phyloP scores from a whole-genome alignment of 2,329 filamentous ascomycete genomes.

The Hypoxylon sp. region DNA sequence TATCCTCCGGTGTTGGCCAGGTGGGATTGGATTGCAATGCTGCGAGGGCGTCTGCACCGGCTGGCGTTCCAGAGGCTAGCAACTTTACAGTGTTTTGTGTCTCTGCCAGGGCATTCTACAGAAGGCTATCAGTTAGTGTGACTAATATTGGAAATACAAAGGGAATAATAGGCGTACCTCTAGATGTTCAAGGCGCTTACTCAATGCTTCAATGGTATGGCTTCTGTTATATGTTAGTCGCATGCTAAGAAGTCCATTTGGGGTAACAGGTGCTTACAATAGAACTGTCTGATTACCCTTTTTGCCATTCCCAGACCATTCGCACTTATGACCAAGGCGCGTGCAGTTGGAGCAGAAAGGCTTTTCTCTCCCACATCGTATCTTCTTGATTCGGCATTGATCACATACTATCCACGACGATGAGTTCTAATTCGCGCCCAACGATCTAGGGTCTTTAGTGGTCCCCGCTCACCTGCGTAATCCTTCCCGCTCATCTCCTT shows the following conservation, averaged over 20 bases:
- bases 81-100: slow-evolving; percentile 30
- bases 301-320: slow-evolving; percentile 37
- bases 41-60: not conserved
- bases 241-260: not conserved
- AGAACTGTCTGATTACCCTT: slow-evolving; percentile 33
- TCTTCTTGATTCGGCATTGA: slow-evolving; percentile 37
- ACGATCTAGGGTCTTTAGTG: slow-evolving; percentile 9
- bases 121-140: not conserved
- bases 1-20: slow-evolving; percentile 31
- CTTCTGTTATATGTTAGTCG: slow-evolving; percentile 23
- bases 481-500: slow-evolving; percentile 33
- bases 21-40: slow-evolving; percentile 6
- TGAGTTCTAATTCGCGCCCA: slow-evolving; percentile 11
- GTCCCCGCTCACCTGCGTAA: slow-evolving; percentile 37
- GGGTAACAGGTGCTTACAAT: slow-evolving; percentile 7
- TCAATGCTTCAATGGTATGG: slow-evolving; percentile 32
- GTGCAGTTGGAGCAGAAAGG: slow-evolving; percentile 35
- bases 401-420: slow-evolving; percentile 29
- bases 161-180: slow-evolving; percentile 15
- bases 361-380: slow-evolving; percentile 38
- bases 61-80: slow-evolving; percentile 15
- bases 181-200: slow-evolving; percentile 27
- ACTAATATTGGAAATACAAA: not conserved
- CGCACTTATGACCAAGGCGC: slow-evolving; percentile 33
- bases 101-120: slow-evolving; percentile 27